phyloP scores from a whole-genome alignment of 345 rosid species.

The Salix dunnii region DNA sequence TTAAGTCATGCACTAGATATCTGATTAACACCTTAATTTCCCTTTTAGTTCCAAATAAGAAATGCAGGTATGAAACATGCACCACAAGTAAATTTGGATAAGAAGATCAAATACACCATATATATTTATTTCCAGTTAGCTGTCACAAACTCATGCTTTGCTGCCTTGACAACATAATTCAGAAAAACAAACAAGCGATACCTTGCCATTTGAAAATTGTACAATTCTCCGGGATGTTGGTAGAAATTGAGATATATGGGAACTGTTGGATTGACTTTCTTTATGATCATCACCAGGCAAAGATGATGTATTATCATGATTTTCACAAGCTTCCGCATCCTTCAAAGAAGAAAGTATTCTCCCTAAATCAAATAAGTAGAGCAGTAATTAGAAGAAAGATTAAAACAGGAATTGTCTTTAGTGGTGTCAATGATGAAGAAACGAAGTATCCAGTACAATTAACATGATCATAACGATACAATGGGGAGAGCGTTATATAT shows the following conservation, averaged over 20 bases:
- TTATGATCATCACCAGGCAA: constrained; percentile 24
- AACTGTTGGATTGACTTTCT: constrained; percentile 26
- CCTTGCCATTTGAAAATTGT: constrained; percentile 97
- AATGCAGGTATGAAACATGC: neutral
- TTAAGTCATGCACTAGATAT: neutral
- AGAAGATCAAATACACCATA: neutral
- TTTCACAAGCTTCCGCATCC: constrained; percentile 36
- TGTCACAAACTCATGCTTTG: neutral
- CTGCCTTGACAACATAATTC: neutral
- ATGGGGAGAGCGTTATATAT: neutral
- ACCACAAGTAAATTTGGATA: neutral
- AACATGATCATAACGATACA: neutral
- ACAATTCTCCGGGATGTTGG: constrained; percentile 94
- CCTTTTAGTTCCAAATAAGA: neutral
- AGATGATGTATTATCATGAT: constrained; percentile 26
- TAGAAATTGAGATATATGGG: constrained; percentile 68
- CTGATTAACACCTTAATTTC: neutral
- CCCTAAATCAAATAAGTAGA: constrained; percentile 39
- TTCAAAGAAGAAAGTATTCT: constrained; percentile 70
- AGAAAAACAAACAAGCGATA: constrained; percentile 17
- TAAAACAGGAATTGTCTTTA: neutral
- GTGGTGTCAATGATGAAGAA: neutral
- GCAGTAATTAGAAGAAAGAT: constrained; percentile 2
- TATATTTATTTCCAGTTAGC: neutral
- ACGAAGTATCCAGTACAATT: neutral